These are phyloP conservation scores for Paramecium sexaurelia DNA, from an alignment of 73 alveolate species.

Conservation along the genomic window DNA sequence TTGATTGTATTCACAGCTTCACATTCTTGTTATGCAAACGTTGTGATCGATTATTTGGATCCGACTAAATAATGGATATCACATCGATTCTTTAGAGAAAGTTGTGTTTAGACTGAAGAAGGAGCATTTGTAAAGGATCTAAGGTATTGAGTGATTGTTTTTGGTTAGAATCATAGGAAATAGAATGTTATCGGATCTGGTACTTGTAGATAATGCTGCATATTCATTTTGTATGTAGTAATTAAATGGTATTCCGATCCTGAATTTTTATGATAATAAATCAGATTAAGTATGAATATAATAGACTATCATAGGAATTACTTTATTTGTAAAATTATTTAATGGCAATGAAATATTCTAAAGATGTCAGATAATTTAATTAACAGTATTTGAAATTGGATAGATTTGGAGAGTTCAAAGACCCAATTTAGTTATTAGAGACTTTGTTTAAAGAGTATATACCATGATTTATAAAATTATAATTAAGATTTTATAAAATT, in stretches of 20 bases:
- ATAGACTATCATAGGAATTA: background rate
- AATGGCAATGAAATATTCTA: constrained; percentile 4
- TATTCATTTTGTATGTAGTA: constrained; percentile 53
- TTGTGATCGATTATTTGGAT: constrained; percentile 67
- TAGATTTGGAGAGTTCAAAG: constrained; percentile 3
- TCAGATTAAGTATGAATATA: constrained; percentile 34
- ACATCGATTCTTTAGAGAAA: constrained; percentile 67
- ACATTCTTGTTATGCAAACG: constrained; percentile 70
- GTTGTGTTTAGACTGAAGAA: constrained; percentile 70
- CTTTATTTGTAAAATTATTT: background rate
- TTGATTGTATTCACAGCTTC: constrained; percentile 72
- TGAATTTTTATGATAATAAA: constrained; percentile 61
- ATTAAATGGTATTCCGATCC: constrained; percentile 62
- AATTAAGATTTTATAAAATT: background rate
- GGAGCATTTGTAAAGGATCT: constrained; percentile 71
- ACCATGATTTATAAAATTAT: background rate
- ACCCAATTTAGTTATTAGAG: constrained; percentile 36
- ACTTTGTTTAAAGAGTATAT: constrained; percentile 7
- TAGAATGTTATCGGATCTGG: constrained; percentile 49
- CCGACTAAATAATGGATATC: constrained; percentile 65
- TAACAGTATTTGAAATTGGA: background rate
- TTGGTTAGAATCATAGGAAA: constrained; percentile 48
- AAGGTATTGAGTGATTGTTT: constrained; percentile 6
- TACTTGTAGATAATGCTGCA: constrained; percentile 64
- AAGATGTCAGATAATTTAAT: constrained; percentile 40